Percentiles rank a stretch among this genome's conserved stretches.
These are phyloP conservation scores for Fonsecaea pedrosoi DNA, from an alignment of 2,329 filamentous ascomycete genomes.

Conservation along the genomic window DNA sequence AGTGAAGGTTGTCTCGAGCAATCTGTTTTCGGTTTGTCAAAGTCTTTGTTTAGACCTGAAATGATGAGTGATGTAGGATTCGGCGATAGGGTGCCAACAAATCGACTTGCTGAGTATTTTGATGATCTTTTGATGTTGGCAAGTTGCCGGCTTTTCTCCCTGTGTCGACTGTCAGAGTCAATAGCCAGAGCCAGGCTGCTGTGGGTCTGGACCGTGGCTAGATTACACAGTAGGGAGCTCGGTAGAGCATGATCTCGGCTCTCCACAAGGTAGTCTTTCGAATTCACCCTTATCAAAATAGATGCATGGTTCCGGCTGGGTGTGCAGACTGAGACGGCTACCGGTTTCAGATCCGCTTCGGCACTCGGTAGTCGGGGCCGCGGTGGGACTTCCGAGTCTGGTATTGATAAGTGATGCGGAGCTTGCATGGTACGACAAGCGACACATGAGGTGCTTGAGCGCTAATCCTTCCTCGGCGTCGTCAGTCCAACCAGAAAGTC, in stretches of 20 bases:
- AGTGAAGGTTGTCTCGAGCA: constrained; percentile 16
- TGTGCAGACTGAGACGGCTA: background rate
- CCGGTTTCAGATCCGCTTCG: background rate
- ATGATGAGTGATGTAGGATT: constrained; percentile 11
- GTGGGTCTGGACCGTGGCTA: constrained; percentile 7
- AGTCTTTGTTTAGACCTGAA: constrained; percentile 51
- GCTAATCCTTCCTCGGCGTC: constrained; percentile 11
- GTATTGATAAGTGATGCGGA: background rate
- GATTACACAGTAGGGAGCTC: constrained; percentile 8
- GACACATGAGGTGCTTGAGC: constrained; percentile 13
- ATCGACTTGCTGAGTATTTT: background rate
- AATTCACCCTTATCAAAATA: constrained; percentile 3
- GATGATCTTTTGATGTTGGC: background rate
- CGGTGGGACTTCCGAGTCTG: background rate
- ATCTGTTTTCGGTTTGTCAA: constrained; percentile 63
- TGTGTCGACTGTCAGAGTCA: background rate
- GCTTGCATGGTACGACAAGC: background rate
- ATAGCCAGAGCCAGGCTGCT: constrained; percentile 12
- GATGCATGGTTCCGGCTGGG: background rate
- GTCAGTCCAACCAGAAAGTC: constrained; percentile 17
- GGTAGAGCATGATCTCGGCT: constrained; percentile 12
- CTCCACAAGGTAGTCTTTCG: constrained; percentile 11
- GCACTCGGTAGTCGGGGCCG: background rate
- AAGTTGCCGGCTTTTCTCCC: background rate
- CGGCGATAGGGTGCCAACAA: constrained; percentile 9